Percentiles rank a stretch among this genome's conserved stretches.
These are phyloP conservation scores for Leptographium galeiforme DNA, from an alignment of 2,329 filamentous ascomycete species.

Conservation along the genomic window DNA sequence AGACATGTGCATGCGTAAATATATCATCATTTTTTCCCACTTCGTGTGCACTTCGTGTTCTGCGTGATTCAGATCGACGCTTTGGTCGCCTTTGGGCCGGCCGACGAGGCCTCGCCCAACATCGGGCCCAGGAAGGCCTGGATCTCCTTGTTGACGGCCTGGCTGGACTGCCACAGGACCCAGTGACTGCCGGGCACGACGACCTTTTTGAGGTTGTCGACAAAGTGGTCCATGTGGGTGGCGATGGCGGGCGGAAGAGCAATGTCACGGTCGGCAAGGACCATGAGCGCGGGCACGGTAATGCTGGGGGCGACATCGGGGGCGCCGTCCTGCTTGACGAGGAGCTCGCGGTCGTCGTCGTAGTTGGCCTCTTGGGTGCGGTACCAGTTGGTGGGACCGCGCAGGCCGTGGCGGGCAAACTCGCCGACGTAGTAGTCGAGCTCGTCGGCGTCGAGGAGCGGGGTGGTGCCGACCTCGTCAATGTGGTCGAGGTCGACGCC, in stretches of 20 bases:
- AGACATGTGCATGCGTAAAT: too few species aligned
- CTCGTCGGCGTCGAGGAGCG: conserved; percentile 53
- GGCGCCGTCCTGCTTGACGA: conserved; percentile 33
- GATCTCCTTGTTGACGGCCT: conserved; percentile 56
- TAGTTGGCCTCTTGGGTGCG: conserved; percentile 59
- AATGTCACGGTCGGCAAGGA: conserved; percentile 56
- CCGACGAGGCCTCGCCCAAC: conserved; percentile 12
- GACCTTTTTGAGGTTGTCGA: conserved; percentile 49
- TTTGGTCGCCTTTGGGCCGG: conserved; percentile 11
- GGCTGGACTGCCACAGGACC: conserved; percentile 63
- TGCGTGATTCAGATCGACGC: conserved; percentile 20
- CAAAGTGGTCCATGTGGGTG: conserved; percentile 52
- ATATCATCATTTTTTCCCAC: too few species aligned
- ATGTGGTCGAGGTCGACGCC: conserved; percentile 55
- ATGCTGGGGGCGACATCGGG: conserved; percentile 25
- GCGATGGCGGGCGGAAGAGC: conserved; percentile 64
- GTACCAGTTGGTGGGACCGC: conserved; percentile 84
- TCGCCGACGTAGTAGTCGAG: conserved; percentile 64
- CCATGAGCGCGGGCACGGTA: conserved; percentile 54
- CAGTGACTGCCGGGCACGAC: conserved; percentile 66
- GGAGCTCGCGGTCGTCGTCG: conserved; percentile 55
- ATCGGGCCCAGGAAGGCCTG: conserved; percentile 50
- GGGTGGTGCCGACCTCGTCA: conserved; percentile 38
- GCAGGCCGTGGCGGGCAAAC: conserved; percentile 59
- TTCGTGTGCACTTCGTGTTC: not conserved